Conservation (phyloP, 2,329 filamentous ascomycete genomes). For the Cyclaneusma minus region DNA sequence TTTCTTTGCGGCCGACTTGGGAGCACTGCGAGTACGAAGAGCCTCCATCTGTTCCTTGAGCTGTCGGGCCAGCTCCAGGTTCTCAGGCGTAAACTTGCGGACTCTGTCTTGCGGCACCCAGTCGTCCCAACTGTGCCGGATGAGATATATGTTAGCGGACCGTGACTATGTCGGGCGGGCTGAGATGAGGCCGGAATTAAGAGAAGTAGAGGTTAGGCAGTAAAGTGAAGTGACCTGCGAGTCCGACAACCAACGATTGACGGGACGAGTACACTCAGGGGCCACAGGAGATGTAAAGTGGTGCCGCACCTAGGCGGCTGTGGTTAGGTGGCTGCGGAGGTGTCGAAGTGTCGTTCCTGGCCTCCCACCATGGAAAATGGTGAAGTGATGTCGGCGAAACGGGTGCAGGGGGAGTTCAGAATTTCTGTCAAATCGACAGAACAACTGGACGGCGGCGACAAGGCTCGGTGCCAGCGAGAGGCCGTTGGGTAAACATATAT, state of each 20-base stretch:
- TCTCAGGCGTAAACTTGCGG: conserved; percentile 87
- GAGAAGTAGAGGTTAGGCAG: too few relatives aligned
- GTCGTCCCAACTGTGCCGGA: conserved; percentile 69
- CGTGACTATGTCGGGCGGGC: background rate
- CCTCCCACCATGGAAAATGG: background rate
- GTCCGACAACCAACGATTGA: too few relatives aligned
- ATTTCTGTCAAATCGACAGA: conserved; percentile 1
- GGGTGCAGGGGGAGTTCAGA: background rate
- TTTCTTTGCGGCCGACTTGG: conserved; percentile 34
- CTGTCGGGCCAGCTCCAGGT: conserved; percentile 71
- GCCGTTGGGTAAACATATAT: conserved; percentile 6
- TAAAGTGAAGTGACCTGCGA: too few relatives aligned
- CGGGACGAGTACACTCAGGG: too few relatives aligned
- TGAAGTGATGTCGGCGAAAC: background rate
- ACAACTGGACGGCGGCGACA: conserved; percentile 1
- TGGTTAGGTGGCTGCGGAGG: too few relatives aligned
- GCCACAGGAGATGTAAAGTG: too few relatives aligned
- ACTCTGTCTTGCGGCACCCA: conserved; percentile 92
- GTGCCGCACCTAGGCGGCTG: too few relatives aligned
- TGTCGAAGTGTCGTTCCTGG: background rate
- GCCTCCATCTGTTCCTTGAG: conserved; percentile 49
- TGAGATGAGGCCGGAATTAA: background rate
- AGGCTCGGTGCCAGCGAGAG: conserved; percentile 3
- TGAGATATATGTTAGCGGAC: background rate
- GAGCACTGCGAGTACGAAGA: conserved; percentile 18